Evolutionary conservation across 331 rosid species (phyloP).

Genomic region (Cydonia oblonga): DNA sequence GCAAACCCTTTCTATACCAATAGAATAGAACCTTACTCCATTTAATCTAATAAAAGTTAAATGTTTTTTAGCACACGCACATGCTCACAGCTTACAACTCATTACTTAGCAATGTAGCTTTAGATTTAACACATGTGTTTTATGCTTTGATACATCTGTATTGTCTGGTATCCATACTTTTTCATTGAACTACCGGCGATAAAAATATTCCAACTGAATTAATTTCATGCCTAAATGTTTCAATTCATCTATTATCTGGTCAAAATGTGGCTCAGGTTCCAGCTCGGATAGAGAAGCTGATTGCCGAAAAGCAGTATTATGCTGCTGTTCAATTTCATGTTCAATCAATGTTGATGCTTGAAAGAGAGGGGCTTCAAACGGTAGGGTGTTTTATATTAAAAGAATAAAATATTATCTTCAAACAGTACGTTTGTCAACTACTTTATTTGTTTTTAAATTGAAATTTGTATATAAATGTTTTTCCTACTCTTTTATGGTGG

Average conservation of each 20-base stretch:
- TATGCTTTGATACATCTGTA: not conserved
- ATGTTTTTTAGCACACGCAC: not conserved
- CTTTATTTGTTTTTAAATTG: not conserved
- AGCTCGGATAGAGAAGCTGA: constrained; percentile 75
- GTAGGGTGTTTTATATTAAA: constrained; percentile 26
- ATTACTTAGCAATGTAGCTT: not conserved
- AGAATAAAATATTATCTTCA: not conserved
- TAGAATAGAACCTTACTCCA: too few relatives aligned
- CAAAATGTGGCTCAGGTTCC: constrained; percentile 68
- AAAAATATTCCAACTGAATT: not conserved
- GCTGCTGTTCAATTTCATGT: constrained; percentile 93
- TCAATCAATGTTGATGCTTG: constrained; percentile 85
- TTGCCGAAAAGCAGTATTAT: constrained; percentile 85
- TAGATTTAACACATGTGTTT: not conserved
- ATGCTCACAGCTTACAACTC: not conserved
- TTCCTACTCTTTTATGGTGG: not conserved
- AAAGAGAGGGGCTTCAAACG: constrained; percentile 93
- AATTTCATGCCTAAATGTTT: constrained; percentile 4
- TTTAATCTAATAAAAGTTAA: too few relatives aligned
- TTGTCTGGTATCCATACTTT: not conserved
- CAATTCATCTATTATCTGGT: constrained; percentile 9
- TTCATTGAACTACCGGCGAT: not conserved
- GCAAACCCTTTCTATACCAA: too few relatives aligned
- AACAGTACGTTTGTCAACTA: constrained; percentile 5
- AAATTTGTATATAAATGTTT: not conserved